Base-by-base conservation (phyloP, 2,329 filamentous ascomycete species). In the Beauveria brongniartii region DNA sequence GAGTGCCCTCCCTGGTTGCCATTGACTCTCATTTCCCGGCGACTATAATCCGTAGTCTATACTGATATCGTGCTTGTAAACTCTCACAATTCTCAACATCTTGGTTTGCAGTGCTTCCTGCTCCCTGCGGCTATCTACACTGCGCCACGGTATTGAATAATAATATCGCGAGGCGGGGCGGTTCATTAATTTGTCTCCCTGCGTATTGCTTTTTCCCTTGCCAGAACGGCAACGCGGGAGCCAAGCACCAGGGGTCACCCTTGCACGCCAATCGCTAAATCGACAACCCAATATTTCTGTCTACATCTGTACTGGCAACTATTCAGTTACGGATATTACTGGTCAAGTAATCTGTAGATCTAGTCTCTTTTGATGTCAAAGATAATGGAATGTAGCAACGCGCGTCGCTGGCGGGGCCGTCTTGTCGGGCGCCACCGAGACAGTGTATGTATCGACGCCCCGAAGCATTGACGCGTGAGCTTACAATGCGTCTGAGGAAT, bases 381-480 rank as follows among this genome's bases (percentile, higher is more conserved):
- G 37, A 30, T 16, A n/a, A 18, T n/a, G 47, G 47, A 59, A 59
- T 59, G 56, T 24, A 22, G 14, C n/a, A 34, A 10, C 9, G 24
- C 56, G 55, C 47, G 56, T 52, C 37, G 40, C 41, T 55, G 24
- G 24, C 53, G 22, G 40, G 40, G 34, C 34, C 16, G 51, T 40
- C 34, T 34, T 37, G 12, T 37, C 37, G 16, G 12, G 50, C 30
- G 1, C 10, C 54, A 48, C 10, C 14, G 44, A 57, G 55, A 57
- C 55, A 57, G 28, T 20, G 44, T 20, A 22, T 20, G 44, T 20
- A 22, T 20, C 22, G 18, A 26, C 28, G 22, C 53, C 54, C 43
- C 41, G 8, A 26, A 59, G 56, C 56, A 53, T 28, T 53, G 56
- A 50, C 56, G 56, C 47, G 56, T 59, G 47, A 24, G 55, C 24